A percentile compares a stretch with the other conserved stretches of the same genome.
phyloP scores from a whole-genome alignment of 345 rosid genomes.

The Bruguiera gymnorhiza region DNA sequence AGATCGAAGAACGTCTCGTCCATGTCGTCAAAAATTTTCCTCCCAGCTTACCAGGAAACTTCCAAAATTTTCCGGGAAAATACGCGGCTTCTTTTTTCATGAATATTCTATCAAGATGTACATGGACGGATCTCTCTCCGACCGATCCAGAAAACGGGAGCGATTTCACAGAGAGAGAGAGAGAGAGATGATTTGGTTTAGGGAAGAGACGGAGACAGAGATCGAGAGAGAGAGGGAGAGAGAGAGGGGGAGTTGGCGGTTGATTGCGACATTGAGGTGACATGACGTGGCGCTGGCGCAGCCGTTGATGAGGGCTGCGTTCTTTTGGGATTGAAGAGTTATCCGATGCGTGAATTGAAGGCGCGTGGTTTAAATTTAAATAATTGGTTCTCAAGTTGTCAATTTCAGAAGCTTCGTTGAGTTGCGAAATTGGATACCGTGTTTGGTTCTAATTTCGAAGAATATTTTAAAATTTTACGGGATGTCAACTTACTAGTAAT shows the following conservation, averaged over 20 bases:
- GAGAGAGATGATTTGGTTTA: not conserved
- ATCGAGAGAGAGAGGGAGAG: not conserved
- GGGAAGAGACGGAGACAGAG: not conserved
- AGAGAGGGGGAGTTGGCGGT: not conserved
- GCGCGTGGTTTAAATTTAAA: no score
- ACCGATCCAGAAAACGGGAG: constrained; percentile 5
- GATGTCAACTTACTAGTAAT: no score
- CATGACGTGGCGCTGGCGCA: constrained; percentile 33
- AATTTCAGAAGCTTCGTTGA: no score
- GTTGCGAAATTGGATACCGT: no score
- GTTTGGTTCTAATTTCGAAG: no score
- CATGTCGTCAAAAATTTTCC: constrained; percentile 28
- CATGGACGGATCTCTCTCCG: not conserved
- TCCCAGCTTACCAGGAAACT: not conserved
- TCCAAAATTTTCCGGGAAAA: constrained; percentile 4
- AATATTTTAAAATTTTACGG: no score
- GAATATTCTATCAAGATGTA: not conserved
- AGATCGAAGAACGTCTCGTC: constrained; percentile 61
- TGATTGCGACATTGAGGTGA: not conserved
- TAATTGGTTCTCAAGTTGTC: no score
- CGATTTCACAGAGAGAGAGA: not conserved
- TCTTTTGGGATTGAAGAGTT: not conserved
- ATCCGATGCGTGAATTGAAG: not conserved
- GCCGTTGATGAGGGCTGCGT: constrained; percentile 7
- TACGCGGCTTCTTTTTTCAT: no score